Base-by-base conservation (phyloP, 495 filamentous ascomycete species). In the Podospora australis region DNA sequence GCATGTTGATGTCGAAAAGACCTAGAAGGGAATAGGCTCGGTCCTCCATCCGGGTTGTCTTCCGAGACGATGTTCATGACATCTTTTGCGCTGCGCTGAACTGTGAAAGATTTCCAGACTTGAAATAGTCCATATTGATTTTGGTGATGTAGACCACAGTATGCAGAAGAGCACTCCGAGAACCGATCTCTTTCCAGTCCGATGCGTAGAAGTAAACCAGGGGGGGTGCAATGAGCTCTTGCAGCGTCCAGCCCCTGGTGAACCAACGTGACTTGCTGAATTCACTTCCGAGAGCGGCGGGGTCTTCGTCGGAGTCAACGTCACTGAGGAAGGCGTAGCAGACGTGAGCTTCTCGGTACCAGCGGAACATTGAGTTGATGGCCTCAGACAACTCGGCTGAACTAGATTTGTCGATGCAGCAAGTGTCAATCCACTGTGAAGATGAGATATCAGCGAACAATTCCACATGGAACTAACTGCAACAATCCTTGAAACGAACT, bases 11-110 rank as follows among this genome's bases (percentile, higher is more conserved):
- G 8, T 50, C 54, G 32, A 60, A 63, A 2, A 66, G 39, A 2
- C 60, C 64, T 14, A 67, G 14, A 5, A 69, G 50, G 22, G 51
- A 63, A 36, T 67, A 67, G 1, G 64, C 64, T 19, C 36, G 45
- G 44, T 67, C 65, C 48, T 68, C 65, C 6, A 49, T 29, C 8
- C 48, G 44, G 3, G 48, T 62, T 1, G 62, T 67, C 4, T 55
- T 6, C 7, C 65, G 59, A 13, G 26, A 24, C 20, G 51, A 47
- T 2, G 56, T 53, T 60, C 62, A 69, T 20, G 39, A 53, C 41
- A 69, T 57, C 32, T 58, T 52, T 16, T 57, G 54, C 1, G 20
- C 32, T 20, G 36, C 55, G 20, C 48, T 44, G 21, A 39, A 29
- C 14, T 25, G 20, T 21, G 44, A 47, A 35, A 43, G 48, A 20